A percentile compares a stretch with the other conserved stretches of the same genome.
Evolutionary conservation across 129 eudicot species (phyloP).

Genomic region (Heracleum sosnowskyi): DNA sequence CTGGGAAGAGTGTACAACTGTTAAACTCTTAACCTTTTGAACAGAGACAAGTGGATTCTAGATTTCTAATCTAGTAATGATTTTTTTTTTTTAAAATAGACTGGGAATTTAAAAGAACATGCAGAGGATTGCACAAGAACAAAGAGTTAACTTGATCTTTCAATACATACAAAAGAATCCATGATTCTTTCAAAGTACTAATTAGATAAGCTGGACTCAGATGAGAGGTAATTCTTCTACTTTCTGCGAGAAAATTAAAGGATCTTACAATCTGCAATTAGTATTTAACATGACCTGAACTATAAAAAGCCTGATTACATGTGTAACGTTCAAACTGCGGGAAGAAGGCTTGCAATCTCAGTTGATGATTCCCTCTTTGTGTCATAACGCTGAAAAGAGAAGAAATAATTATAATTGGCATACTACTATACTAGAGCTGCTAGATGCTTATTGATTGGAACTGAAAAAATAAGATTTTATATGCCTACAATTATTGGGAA

Average conservation of each 20-base stretch:
- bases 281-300: slow-evolving; percentile 6
- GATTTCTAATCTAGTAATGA: not conserved
- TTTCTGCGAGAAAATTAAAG: not conserved
- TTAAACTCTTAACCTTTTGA: not conserved
- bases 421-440: not conserved
- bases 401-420: not conserved
- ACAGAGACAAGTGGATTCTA: not conserved
- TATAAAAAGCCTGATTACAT: slow-evolving; percentile 14
- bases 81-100: too few species aligned
- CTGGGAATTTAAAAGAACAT: not conserved
- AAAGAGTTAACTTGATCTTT: not conserved
- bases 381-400: slow-evolving; percentile 42
- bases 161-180: not conserved
- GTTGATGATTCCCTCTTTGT: slow-evolving; percentile 33
- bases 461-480: not conserved
- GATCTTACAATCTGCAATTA: not conserved
- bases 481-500: not conserved
- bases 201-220: not conserved
- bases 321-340: slow-evolving; percentile 31
- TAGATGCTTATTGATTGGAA: not conserved
- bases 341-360: slow-evolving; percentile 41
- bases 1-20: not conserved
- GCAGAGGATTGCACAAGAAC: not conserved
- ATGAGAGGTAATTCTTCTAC: not conserved
- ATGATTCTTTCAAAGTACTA: not conserved